These are phyloP conservation scores for Corymbia maculata DNA, from an alignment of 345 rosid species.

Conservation along the genomic window DNA sequence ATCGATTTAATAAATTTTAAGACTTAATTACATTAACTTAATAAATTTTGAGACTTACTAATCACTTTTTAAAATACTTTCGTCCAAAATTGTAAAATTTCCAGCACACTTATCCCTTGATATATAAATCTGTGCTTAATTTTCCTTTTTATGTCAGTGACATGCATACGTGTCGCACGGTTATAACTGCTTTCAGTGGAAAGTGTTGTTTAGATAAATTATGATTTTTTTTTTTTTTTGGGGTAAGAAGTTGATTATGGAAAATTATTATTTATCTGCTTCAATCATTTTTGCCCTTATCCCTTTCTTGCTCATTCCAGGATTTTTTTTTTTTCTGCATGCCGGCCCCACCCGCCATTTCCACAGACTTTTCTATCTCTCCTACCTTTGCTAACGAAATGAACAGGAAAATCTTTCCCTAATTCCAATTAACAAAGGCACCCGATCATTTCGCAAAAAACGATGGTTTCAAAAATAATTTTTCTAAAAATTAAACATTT, in stretches of 20 bases:
- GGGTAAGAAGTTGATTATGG: neutral
- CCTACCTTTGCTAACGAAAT: neutral
- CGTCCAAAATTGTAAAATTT: accelerated
- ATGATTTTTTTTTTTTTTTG: no score
- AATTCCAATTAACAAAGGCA: neutral
- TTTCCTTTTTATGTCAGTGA: no score
- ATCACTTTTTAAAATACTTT: no score
- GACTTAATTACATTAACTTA: no score
- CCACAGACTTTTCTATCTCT: neutral
- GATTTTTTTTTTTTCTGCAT: neutral
- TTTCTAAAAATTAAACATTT: no score
- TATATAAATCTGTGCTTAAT: neutral
- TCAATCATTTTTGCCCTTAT: neutral
- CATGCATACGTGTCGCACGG: neutral
- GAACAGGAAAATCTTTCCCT: neutral
- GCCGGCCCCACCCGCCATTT: neutral
- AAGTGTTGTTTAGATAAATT: no score
- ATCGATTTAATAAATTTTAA: no score
- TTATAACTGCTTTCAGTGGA: no score
- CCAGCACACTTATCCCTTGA: neutral
- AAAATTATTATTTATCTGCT: neutral
- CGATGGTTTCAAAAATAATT: no score
- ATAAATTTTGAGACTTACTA: no score
- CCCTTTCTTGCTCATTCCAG: neutral
- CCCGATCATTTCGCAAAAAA: no score